These are phyloP conservation scores for Mentha longifolia DNA, from an alignment of 257 asterid genomes.

Conservation along the genomic window DNA sequence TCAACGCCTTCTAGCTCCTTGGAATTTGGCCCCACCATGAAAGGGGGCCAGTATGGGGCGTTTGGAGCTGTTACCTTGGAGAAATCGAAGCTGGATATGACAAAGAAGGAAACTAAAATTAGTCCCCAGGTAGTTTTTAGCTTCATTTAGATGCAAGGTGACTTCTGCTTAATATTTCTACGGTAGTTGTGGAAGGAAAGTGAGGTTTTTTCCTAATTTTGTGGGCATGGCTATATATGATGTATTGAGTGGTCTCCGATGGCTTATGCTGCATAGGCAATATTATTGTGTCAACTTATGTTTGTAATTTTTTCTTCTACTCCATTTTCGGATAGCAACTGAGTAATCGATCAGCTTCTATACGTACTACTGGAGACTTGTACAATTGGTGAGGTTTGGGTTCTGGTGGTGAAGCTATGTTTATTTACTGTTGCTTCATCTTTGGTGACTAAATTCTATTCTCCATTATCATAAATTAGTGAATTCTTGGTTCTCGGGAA, in stretches of 20 bases:
- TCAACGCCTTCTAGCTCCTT: conserved; percentile 43
- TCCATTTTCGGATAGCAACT: not conserved
- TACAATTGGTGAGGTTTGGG: conserved; percentile 23
- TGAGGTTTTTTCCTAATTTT: not conserved
- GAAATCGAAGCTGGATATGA: conserved; percentile 75
- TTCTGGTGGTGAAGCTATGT: conserved; percentile 23
- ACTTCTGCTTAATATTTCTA: conserved; percentile 7
- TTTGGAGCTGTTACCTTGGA: conserved; percentile 81
- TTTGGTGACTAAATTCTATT: not conserved
- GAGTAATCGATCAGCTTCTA: not conserved
- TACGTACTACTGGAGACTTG: conserved; percentile 7
- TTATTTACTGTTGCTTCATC: conserved; percentile 1
- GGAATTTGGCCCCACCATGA: conserved; percentile 71
- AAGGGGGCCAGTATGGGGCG: conserved; percentile 71
- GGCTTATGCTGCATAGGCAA: conserved; percentile 10
- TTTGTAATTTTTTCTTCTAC: not conserved
- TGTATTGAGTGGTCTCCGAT: too few relatives aligned
- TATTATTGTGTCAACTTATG: conserved; percentile 1
- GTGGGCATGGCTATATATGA: too few relatives aligned
- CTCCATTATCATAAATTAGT: not conserved
- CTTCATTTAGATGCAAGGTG: not conserved
- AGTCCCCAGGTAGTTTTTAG: conserved; percentile 69
- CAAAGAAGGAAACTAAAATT: conserved; percentile 56
- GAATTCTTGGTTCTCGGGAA: not conserved
- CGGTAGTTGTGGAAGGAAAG: not conserved